Evolutionary conservation across 306 rosid genomes (phyloP), one percentile per base, ranked within the genome.

Genomic region (Cucurbita ficifolia): DNA sequence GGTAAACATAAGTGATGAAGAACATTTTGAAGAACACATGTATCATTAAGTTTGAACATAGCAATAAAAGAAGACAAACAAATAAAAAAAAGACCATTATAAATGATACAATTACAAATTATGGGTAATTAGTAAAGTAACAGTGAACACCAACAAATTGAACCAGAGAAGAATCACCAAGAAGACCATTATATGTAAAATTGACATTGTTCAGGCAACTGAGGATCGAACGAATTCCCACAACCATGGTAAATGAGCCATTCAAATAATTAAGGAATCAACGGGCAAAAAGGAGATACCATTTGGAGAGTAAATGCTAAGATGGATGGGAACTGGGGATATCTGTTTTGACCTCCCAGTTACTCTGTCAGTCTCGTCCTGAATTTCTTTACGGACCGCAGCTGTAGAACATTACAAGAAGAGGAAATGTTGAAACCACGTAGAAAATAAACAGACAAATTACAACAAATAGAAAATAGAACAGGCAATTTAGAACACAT

Each of bases 281-380:
- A 29, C 33, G 33, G 33, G 33, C 33, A 29, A 29, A 29, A 29
- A 29, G 33, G 33, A 29, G 33, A 29, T 72, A 94, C 99, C 99
- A 52, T 91, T 55, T 49, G 99, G 90, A 65, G 99, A 94, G 83
- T 91, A 91, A 87, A 94, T 94, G 76, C 99, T 94, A 60, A 94
- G 97, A 82, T 94, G 99, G 78, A 94, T 94, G 57, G 99, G 99
- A 79, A 94, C 75, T 75, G 90, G 88, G 79, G 99, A 94, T 64
- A 94, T 94, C 80, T 86, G 92, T 79, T 91, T 94, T 14, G 95
- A 21, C 87, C 78, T 91, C 76, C 97, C 99, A 0, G 96, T 94
- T 24, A 91, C 58, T 81, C 99, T 84, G 76, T 94, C 99, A 68
- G 99, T 94, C 87, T 94, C 99, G 3, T 94, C 96, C 79, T 87